These are phyloP conservation scores for Quercus dentata DNA, from an alignment of 306 rosid species.

Conservation along the genomic window DNA sequence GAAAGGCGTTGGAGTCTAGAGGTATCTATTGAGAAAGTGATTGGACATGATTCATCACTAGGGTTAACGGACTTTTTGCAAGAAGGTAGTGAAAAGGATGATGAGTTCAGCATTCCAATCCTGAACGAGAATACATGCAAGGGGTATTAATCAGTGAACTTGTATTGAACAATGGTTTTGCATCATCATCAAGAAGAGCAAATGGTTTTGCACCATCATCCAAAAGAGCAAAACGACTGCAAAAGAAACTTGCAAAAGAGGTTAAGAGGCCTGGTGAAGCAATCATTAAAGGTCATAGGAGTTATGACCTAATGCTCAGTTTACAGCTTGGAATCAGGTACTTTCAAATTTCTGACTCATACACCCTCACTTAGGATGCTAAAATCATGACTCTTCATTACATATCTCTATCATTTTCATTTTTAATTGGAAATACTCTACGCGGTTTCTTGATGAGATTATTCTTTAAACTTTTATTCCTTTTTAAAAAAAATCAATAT, in stretches of 20 bases:
- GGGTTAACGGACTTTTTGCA: slow-evolving; percentile 41
- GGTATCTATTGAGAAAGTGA: slow-evolving; percentile 85
- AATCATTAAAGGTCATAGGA: slow-evolving; percentile 94
- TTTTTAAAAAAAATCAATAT: not conserved
- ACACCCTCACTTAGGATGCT: not conserved
- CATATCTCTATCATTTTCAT: slow-evolving; percentile 16
- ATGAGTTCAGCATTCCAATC: slow-evolving; percentile 50
- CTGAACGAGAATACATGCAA: slow-evolving; percentile 95
- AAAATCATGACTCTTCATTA: slow-evolving; percentile 15
- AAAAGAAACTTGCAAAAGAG: slow-evolving; percentile 71
- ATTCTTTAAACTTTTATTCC: not conserved
- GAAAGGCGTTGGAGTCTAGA: slow-evolving; percentile 99
- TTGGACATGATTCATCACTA: slow-evolving; percentile 55
- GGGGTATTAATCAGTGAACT: slow-evolving; percentile 94
- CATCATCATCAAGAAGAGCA: slow-evolving; percentile 58
- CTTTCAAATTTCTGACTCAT: slow-evolving; percentile 16
- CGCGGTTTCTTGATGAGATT: not conserved
- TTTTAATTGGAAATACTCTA: not conserved
- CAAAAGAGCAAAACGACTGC: slow-evolving; percentile 64
- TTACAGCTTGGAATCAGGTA: slow-evolving; percentile 99
- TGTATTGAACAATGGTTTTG: slow-evolving; percentile 67
- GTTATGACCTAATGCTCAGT: slow-evolving; percentile 97
- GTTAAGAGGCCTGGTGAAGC: slow-evolving; percentile 91
- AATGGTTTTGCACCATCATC: slow-evolving; percentile 61
- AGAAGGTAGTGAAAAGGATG: slow-evolving; percentile 50